Percentiles rank a stretch among this genome's conserved stretches.
Evolutionary conservation across 768 basidiomycete genomes (phyloP).

Genomic region (Kwoniella europaea): DNA sequence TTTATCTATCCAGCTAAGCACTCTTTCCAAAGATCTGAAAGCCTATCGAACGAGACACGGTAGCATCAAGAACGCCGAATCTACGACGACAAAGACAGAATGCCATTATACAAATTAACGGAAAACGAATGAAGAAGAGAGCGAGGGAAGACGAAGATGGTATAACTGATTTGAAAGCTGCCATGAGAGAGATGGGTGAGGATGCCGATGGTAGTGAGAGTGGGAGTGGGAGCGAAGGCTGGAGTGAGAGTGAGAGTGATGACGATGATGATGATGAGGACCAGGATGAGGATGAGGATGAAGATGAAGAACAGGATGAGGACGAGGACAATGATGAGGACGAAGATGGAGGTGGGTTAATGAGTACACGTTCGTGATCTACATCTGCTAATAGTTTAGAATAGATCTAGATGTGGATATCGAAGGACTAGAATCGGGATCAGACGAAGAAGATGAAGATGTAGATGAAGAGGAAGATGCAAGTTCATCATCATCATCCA

Average conservation of each 20-base stretch:
- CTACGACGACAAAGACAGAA: conserved; percentile 8
- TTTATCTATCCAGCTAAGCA: too few species aligned
- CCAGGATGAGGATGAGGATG: conserved; percentile 4
- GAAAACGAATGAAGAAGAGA: conserved; percentile 39
- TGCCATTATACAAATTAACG: conserved; percentile 50
- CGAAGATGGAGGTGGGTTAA: conserved; percentile 19
- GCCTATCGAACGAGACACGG: neutral
- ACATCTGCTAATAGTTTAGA: neutral
- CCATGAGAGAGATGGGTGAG: conserved; percentile 29
- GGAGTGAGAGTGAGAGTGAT: conserved; percentile 25
- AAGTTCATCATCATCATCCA: conserved; percentile 10
- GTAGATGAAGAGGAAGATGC: neutral
- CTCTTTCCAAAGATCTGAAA: neutral
- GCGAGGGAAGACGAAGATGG: conserved; percentile 45
- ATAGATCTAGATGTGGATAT: conserved; percentile 20
- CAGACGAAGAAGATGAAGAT: conserved; percentile 17
- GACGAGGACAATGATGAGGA: conserved; percentile 21
- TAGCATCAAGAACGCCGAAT: neutral
- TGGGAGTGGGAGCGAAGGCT: conserved; percentile 23
- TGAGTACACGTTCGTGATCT: neutral
- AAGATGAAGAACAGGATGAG: neutral
- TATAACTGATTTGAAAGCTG: conserved; percentile 32
- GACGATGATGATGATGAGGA: conserved; percentile 21
- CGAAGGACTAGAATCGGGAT: conserved; percentile 16
- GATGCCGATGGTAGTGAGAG: conserved; percentile 7